A percentile compares a stretch with the other conserved stretches of the same genome.
Evolutionary conservation across 345 rosid genomes (phyloP).

Genomic region (Zanthoxylum bungeanum): DNA sequence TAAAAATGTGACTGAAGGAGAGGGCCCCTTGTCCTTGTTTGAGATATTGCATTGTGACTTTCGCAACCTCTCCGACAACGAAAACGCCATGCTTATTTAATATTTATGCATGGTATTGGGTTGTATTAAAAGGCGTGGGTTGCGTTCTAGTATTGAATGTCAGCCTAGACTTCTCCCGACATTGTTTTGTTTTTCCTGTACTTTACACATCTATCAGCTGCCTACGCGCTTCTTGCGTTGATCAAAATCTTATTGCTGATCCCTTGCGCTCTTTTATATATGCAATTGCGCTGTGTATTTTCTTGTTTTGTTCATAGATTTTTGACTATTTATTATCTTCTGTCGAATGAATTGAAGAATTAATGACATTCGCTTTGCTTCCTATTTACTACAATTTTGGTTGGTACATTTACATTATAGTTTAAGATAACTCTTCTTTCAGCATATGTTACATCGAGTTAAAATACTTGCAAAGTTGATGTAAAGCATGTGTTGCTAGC

Average conservation of each 20-base stretch:
- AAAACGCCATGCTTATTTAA: conserved; percentile 5
- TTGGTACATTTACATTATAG: background rate
- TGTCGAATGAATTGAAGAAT: background rate
- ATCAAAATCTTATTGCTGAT: conserved; percentile 56
- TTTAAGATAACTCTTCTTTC: background rate
- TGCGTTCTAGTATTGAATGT: conserved; percentile 64
- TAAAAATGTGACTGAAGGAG: too few species aligned
- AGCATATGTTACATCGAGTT: too few species aligned
- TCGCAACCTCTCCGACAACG: conserved; percentile 81
- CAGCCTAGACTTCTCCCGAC: conserved; percentile 73
- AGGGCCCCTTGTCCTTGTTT: conserved; percentile 76
- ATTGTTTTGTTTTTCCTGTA: conserved; percentile 19
- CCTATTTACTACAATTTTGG: background rate
- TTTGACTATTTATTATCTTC: background rate
- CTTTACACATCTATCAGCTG: conserved; percentile 21
- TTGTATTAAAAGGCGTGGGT: conserved; percentile 78
- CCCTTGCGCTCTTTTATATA: conserved; percentile 13
- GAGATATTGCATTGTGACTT: conserved; percentile 52
- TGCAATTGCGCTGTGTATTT: background rate
- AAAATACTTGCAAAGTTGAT: background rate
- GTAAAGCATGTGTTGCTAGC: background rate
- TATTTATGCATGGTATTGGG: conserved; percentile 33
- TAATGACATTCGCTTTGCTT: background rate
- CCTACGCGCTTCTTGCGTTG: conserved; percentile 45
- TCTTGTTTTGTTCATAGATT: background rate